A percentile compares a stretch with the other conserved stretches of the same genome.
Evolutionary conservation across 495 filamentous ascomycete genomes (phyloP).

Genomic region (Neurospora tetrasperma): DNA sequence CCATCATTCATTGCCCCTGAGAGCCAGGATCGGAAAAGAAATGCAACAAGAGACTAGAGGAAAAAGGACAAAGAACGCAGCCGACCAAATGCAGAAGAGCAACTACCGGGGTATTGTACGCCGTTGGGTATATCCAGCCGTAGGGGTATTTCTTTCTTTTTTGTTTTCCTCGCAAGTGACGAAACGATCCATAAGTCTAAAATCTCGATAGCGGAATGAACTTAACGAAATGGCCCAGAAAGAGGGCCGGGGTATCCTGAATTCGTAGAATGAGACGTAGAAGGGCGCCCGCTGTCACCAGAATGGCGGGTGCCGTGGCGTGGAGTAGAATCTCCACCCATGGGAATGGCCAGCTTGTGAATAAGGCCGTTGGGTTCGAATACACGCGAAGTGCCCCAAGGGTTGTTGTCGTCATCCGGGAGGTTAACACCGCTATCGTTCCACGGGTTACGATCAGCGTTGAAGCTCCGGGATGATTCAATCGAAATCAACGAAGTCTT

Average conservation of each 20-base stretch:
- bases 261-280: constrained; percentile 84
- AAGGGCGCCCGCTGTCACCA: constrained; percentile 82
- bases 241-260: constrained; percentile 88
- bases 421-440: constrained; percentile 94
- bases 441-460: constrained; percentile 90
- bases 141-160: constrained; percentile 34
- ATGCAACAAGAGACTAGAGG: background rate
- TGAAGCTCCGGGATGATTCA: constrained; percentile 77
- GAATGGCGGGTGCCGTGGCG: constrained; percentile 72
- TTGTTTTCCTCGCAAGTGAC: constrained; percentile 15
- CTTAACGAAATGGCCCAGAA: constrained; percentile 68
- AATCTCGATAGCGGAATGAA: constrained; percentile 34
- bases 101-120: constrained; percentile 39
- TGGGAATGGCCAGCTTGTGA: constrained; percentile 54
- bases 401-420: constrained; percentile 66
- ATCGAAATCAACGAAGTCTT: constrained; percentile 89
- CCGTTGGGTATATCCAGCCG: constrained; percentile 49
- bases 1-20: background rate
- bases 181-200: constrained; percentile 23
- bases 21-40: background rate
- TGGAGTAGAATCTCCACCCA: constrained; percentile 68
- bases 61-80: constrained; percentile 15
- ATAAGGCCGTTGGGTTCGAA: constrained; percentile 49
- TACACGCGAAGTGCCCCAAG: constrained; percentile 48
- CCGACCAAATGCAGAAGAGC: constrained; percentile 53